Evolutionary conservation across 176 grass and related monocot genomes (phyloP), one percentile per base, ranked within the genome.

Genomic region (Otatea glauca): DNA sequence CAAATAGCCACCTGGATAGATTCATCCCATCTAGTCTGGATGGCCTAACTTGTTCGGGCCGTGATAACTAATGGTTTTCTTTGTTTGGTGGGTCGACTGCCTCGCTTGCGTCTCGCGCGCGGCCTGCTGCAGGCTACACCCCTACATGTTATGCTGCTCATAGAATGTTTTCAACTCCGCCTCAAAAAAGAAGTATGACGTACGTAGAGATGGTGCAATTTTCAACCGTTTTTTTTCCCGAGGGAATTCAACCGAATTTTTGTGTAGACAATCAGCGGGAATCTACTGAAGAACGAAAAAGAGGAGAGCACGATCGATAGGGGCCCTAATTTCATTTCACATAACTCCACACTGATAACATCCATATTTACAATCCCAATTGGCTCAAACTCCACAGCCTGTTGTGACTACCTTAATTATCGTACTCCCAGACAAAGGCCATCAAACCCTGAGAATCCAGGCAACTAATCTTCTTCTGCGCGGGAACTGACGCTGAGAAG

Each of bases 361-460:
- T 59, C 74, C 50, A 27, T 79, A 79, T 79, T 79, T 86, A 79
- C 54, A 86, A 71, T 29, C 39, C 39, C 41, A 71, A 62, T 49
- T 63, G n/a, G 25, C 53, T 15, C 53, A 27, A 56, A 44, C n/a
- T 43, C 29, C 29, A 29, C 29, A 24, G 10, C 59, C 59, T 75
- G 32, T 21, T 56, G 7, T 4, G 49, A 53, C 20, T 38, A 5
- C 29, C 72, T 7, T 35, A n/a, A n/a, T n/a, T n/a, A 12, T 14
- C 45, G 11, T 75, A 59, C 74, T 76, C 18, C 9, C 17, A 55
- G 35, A 13, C 35, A 76, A 60, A 24, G 21, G 42, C 7, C 9
- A 25, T 14, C 20, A 7, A 13, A 59, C 9, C 50, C 41, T 63
- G 56, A 63, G 58, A 29, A 23, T 18, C 13, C 75, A 64, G 59